A percentile compares a stretch with the other conserved stretches of the same genome.
These are phyloP conservation scores for Senna siamea DNA, from an alignment of 306 rosid genomes.

Conservation along the genomic window DNA sequence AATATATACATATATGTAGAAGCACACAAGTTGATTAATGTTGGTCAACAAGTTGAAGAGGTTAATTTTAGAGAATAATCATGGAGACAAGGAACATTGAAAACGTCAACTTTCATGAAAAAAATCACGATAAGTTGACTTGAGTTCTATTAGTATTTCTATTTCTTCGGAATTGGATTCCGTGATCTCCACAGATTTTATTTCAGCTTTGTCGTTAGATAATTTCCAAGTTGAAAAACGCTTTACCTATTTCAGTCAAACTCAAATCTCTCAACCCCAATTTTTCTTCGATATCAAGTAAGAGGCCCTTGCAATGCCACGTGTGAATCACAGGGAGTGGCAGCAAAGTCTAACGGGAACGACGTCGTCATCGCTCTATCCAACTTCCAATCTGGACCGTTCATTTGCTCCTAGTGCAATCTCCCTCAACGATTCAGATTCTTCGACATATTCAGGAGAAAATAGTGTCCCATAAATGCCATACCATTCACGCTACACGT, in stretches of 20 bases:
- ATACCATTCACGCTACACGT: constrained; percentile 30
- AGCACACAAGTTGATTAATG: no score
- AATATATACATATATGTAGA: no score
- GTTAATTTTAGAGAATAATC: not conserved
- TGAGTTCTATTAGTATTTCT: not conserved
- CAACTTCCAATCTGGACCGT: constrained; percentile 17
- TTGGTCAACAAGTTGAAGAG: no score
- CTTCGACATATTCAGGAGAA: not conserved
- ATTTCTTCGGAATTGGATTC: no score
- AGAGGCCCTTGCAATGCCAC: not conserved
- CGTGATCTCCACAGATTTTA: not conserved
- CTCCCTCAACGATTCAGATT: not conserved
- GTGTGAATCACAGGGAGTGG: not conserved
- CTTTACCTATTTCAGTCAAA: not conserved
- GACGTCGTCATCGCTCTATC: not conserved
- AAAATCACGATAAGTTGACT: not conserved
- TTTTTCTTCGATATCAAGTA: not conserved
- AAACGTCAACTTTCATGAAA: not conserved
- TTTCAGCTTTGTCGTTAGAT: no score
- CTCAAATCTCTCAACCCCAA: no score
- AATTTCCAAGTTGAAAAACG: no score
- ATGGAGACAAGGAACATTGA: not conserved
- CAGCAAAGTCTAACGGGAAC: not conserved
- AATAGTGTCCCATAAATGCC: not conserved
- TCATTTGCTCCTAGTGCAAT: not conserved